Percentiles rank a stretch among this genome's conserved stretches.
Conservation (phyloP, 1,139 yeast species). For the Suhomyces maxii region DNA sequence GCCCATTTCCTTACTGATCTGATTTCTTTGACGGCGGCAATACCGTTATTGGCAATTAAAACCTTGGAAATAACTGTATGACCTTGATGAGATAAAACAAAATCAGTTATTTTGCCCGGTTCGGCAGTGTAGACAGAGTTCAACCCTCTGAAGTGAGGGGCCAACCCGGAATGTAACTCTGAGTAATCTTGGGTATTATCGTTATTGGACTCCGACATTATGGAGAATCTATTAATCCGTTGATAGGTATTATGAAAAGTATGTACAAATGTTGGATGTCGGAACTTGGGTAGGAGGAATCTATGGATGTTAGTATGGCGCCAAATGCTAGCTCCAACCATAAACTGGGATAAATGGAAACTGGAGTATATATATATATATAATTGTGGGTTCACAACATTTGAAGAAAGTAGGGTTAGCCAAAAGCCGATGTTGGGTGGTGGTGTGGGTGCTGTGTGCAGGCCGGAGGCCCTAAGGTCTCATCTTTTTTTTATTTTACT, state of each 20-base stretch:
- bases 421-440: background rate
- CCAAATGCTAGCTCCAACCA: conserved; percentile 9
- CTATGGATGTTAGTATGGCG: conserved; percentile 7
- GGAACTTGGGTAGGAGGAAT: conserved; percentile 2
- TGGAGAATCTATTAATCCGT: conserved; percentile 5
- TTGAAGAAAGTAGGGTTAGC: background rate
- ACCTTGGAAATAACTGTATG: conserved; percentile 91
- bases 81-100: conserved; percentile 84
- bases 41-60: conserved; percentile 96
- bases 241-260: conserved; percentile 5
- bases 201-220: conserved; percentile 15
- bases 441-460: background rate
- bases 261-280: conserved; percentile 7
- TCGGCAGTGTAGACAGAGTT: conserved; percentile 76
- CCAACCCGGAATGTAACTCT: conserved; percentile 43
- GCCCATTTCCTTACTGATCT: conserved; percentile 98
- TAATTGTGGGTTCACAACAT: conserved; percentile 5
- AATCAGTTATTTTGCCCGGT: conserved; percentile 72
- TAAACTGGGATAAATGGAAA: conserved; percentile 5
- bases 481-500: background rate
- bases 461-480: background rate
- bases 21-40: conserved; percentile 98
- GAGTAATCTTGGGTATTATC: conserved; percentile 26
- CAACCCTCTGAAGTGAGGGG: conserved; percentile 76
- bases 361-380: conserved; percentile 8